A percentile compares a stretch with the other conserved stretches of the same genome.
phyloP scores from a whole-genome alignment of 495 filamentous ascomycete species.

The Aspergillus bertholletiae region DNA sequence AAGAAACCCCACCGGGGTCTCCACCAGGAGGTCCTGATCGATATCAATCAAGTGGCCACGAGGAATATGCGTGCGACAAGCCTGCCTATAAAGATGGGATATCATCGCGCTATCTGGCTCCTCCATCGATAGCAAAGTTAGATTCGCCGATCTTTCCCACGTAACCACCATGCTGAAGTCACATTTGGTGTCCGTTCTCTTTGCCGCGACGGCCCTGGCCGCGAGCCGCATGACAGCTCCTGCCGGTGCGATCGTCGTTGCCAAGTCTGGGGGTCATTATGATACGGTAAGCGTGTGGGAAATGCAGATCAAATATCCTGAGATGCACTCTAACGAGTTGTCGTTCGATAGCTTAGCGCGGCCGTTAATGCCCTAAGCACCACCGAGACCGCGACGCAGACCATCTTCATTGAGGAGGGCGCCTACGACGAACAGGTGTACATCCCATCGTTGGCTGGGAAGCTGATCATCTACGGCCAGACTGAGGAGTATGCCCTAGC shows the following conservation, averaged over 20 bases:
- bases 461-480: constrained; percentile 58
- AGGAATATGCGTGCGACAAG: not conserved
- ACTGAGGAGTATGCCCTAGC: constrained; percentile 43
- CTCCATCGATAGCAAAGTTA: not conserved
- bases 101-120: not conserved
- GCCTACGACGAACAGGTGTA: constrained; percentile 59
- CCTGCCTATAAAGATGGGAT: not conserved
- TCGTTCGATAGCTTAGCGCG: constrained; percentile 40
- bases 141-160: not conserved
- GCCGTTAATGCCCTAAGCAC: constrained; percentile 54
- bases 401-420: constrained; percentile 60
- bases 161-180: constrained; percentile 8
- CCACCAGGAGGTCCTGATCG: constrained; percentile 2
- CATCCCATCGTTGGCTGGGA: constrained; percentile 42
- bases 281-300: constrained; percentile 19
- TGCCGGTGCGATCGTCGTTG: constrained; percentile 47
- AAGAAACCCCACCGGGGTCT: not conserved
- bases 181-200: constrained; percentile 9
- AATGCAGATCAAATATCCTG: not conserved
- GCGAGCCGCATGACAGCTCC: constrained; percentile 48
- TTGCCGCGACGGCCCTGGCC: constrained; percentile 29
- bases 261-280: constrained; percentile 41
- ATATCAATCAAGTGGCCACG: constrained; percentile 2
- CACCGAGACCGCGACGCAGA: constrained; percentile 44
- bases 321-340: not conserved